Evolutionary conservation across 495 filamentous ascomycete species (phyloP), one percentile per base, ranked within the genome.

Genomic region (Hypoxylon intermedium): DNA sequence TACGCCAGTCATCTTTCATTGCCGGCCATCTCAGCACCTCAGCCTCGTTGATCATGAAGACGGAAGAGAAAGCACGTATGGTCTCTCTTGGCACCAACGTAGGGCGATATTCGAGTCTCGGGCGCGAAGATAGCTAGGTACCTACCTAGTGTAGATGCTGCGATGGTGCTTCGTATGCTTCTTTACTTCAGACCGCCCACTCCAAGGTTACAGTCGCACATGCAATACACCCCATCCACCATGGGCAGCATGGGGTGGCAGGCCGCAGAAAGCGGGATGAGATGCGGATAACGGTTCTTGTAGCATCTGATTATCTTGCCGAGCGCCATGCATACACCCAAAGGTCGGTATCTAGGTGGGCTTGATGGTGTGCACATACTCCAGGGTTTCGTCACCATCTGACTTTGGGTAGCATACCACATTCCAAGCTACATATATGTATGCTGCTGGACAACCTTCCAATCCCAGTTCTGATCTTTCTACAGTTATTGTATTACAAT

Each of bases 221-320:
- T 53, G 60, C 50, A 53, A 49, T 64, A 54, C 21, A 18, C 16
- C 7, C 6, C 9, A 21, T 38, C 48, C 26, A 36, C 40, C 42
- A 21, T 53, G 47, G 53, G 26, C 49, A 52, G 52, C n/a, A 46
- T 44, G n/a, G 47, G 53, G 26, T 53, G 59, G 52, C n/a, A 46
- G 53, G n/a, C 53, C 34, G 23, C 42, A 56, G 55, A 38, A 55
- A 49, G 49, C 46, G 38, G 60, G 45, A 55, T 40, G 31, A 15
- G 30, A 37, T 59, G 38, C 38, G 45, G 44, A 49, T 55, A 60
- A 42, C 45, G 38, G 56, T 55, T 53, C 49, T 38, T 49, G 16
- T 42, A 44, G 44, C 55, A 65, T 65, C 61, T 65, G 55, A 55
- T 65, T 60, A 60, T 65, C 61, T 65, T 65, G 61, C 61, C 61